phyloP scores from a whole-genome alignment of 202 grass and related monocot genomes.

The Dendrocalamus latiflorus region DNA sequence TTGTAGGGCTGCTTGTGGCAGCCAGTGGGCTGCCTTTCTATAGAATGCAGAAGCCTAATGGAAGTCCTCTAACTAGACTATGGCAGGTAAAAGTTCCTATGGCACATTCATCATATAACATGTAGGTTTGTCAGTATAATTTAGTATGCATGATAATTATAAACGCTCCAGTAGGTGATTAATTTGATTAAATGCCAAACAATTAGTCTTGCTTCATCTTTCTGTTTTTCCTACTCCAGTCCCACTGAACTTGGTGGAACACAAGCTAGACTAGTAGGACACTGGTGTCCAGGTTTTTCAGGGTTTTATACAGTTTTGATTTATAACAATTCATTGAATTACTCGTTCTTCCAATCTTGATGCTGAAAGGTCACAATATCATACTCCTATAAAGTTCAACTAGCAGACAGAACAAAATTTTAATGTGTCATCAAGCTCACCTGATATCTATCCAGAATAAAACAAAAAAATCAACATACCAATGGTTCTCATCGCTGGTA shows the following conservation, averaged over 20 bases:
- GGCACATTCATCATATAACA: neutral
- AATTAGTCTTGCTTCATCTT: neutral
- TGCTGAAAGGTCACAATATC: neutral
- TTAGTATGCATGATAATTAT: neutral
- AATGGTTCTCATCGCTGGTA: conserved; percentile 3
- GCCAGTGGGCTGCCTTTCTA: conserved; percentile 49
- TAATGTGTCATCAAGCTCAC: neutral
- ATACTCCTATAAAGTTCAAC: neutral
- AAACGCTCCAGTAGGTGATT: neutral
- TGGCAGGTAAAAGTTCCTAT: conserved; percentile 50
- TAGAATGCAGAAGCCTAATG: conserved; percentile 40
- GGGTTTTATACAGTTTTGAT: too few relatives aligned
- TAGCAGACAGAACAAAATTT: neutral
- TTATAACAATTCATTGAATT: neutral
- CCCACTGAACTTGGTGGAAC: neutral
- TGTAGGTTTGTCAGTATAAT: neutral
- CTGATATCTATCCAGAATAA: neutral
- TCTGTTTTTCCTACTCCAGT: neutral
- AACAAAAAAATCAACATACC: neutral
- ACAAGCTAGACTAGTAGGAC: too few relatives aligned
- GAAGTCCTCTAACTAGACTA: conserved; percentile 44
- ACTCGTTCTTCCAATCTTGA: neutral
- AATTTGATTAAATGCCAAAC: neutral
- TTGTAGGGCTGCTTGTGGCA: conserved; percentile 43
- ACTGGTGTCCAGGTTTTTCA: too few relatives aligned